Evolutionary conservation across 148 eudicot genomes (phyloP), one percentile per base, ranked within the genome.

Genomic region (Rhododendron molle): DNA sequence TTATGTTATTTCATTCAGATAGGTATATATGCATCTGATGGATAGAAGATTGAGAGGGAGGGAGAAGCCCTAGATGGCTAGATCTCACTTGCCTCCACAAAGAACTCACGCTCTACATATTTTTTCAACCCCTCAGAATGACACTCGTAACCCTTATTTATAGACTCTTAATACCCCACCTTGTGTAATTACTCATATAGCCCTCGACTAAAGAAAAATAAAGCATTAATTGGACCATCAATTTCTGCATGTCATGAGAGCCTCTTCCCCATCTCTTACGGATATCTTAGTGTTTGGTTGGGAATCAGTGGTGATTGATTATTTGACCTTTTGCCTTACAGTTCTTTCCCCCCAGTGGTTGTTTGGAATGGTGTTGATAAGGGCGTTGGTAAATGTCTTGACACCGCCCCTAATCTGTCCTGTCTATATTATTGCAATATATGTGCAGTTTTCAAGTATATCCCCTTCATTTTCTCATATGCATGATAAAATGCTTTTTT

Each of bases 351-450:
- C 58, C 15, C 58, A 54, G 58, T 50, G 56, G 20, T 54, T 16
- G 20, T 54, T 54, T 15, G 20, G 60, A 14, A 54, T 94, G 91
- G 85, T 23, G 26, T 26, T 65, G 14, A 23, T 11, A 23, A 11
- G 30, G 72, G 72, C 14, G 15, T 67, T n/a, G 30, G 72, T 67
- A 67, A n/a, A n/a, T 67, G 11, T 28, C 11, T 28, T 28, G 0
- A 23, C 72, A 67, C 11, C 1, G 14, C 30, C 72, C 72, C 14
- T 54, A 54, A 54, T 16, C 21, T 54, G 5, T 16, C 4, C 60
- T 16, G 32, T 67, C 32, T n/a, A n/a, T 26, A 26, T 11, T 67
- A 26, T 67, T 67, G 13, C 32, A 67, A 67, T n/a, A 67, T 67
- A n/a, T 8, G 32, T 23, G 32, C 13, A n/a, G 60, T 54, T 67